phyloP scores from a whole-genome alignment of 164 flowering plant genomes.

The Nelumbo lutea region DNA sequence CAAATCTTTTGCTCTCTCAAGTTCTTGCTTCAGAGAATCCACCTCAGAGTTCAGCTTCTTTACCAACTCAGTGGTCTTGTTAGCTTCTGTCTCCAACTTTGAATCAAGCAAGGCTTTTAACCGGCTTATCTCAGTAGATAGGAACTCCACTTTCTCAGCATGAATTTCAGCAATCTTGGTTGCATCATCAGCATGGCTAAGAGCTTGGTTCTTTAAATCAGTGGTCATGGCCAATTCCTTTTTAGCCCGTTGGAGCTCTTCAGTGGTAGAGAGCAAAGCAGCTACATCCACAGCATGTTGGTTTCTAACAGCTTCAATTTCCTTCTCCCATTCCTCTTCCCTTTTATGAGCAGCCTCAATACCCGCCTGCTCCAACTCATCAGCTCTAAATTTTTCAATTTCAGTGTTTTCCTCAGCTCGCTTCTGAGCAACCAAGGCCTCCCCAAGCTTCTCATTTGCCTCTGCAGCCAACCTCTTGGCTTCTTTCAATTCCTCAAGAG shows the following conservation, averaged over 20 bases:
- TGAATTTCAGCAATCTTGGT: constrained; percentile 82
- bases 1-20: constrained; percentile 27
- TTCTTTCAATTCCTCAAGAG: constrained; percentile 64
- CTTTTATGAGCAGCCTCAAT: constrained; percentile 74
- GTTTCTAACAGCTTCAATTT: constrained; percentile 57
- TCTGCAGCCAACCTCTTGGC: constrained; percentile 65
- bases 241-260: constrained; percentile 66
- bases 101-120: constrained; percentile 68
- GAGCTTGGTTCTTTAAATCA: constrained; percentile 78
- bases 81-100: constrained; percentile 40
- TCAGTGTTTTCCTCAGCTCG: constrained; percentile 80
- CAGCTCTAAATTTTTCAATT: constrained; percentile 87
- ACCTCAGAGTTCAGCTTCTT: constrained; percentile 50
- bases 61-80: constrained; percentile 37
- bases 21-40: constrained; percentile 50
- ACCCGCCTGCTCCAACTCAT: constrained; percentile 78
- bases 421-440: constrained; percentile 80
- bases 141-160: constrained; percentile 63
- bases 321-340: constrained; percentile 77
- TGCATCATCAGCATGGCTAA: constrained; percentile 80
- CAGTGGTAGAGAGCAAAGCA: constrained; percentile 57
- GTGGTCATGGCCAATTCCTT: constrained; percentile 66
- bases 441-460: constrained; percentile 71
- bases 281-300: constrained; percentile 77
- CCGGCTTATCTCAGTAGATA: constrained; percentile 55